phyloP scores from a whole-genome alignment of 345 rosid genomes.

The Carallia pectinifolia region DNA sequence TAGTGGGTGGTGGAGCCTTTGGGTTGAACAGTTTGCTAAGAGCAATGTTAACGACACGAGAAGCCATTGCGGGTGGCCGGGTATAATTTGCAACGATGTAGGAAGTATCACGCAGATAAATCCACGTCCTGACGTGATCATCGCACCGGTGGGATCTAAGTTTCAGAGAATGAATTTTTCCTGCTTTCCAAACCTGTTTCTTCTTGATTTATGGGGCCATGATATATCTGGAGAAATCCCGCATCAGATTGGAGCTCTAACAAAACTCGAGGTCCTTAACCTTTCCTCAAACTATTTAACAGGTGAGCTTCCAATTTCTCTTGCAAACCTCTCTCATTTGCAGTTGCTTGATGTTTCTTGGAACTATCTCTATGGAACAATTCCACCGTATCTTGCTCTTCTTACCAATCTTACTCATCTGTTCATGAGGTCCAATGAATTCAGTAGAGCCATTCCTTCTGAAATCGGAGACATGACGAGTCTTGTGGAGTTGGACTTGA shows the following conservation, averaged over 20 bases:
- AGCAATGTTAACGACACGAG: neutral
- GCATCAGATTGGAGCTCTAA: neutral
- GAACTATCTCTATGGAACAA: neutral
- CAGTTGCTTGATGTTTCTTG: neutral
- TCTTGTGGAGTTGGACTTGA: too few species aligned
- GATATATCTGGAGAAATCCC: neutral
- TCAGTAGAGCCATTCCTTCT: too few species aligned
- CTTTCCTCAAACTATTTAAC: neutral
- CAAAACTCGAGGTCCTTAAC: neutral
- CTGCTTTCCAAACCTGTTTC: slow-evolving; percentile 10
- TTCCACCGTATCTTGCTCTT: too few species aligned
- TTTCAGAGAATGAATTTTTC: slow-evolving; percentile 16
- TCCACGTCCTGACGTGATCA: neutral
- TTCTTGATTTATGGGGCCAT: neutral
- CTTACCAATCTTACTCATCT: neutral
- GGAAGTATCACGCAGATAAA: slow-evolving; percentile 14
- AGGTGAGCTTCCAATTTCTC: slow-evolving; percentile 17
- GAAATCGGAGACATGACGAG: too few species aligned
- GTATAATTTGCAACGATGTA: neutral
- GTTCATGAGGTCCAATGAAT: too few species aligned
- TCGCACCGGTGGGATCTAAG: neutral
- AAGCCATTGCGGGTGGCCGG: slow-evolving; percentile 19
- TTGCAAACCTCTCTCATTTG: neutral
- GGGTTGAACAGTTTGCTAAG: neutral
- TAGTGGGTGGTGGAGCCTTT: slow-evolving; percentile 3